Evolutionary conservation across 2,329 filamentous ascomycete genomes (phyloP).

Genomic region (Colletotrichum noveboracense): DNA sequence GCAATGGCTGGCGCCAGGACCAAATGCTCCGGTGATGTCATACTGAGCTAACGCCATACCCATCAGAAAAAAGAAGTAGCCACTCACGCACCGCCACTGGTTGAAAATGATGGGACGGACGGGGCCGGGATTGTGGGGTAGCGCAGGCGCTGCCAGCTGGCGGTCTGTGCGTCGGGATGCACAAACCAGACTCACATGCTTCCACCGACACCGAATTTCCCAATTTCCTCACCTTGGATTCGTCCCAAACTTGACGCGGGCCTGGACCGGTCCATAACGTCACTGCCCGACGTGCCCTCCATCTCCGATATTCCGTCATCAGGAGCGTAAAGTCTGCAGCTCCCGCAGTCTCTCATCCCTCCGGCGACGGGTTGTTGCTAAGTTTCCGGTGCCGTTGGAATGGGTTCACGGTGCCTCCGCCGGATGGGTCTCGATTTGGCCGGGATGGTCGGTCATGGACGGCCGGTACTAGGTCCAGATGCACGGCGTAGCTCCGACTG

Average conservation of each 20-base stretch:
- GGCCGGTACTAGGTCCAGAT: neutral
- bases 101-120: neutral
- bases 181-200: neutral
- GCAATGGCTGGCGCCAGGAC: conserved; percentile 6
- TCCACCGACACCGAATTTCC: neutral
- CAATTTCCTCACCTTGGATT: neutral
- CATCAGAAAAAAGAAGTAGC: neutral
- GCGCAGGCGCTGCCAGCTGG: neutral
- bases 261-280: conserved; percentile 13
- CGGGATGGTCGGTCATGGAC: neutral
- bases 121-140: neutral
- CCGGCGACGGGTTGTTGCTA: neutral
- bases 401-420: neutral
- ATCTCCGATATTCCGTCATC: neutral
- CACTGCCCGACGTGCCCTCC: neutral
- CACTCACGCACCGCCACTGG: conserved; percentile 16
- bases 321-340: neutral
- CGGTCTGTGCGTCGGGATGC: neutral
- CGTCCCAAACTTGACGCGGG: neutral
- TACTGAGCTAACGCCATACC: conserved; percentile 10
- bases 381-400: neutral
- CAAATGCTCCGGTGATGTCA: conserved; percentile 27
- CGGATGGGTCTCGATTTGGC: neutral
- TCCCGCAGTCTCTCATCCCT: neutral
- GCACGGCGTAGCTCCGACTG: neutral